Evolutionary conservation across 2,329 filamentous ascomycete species (phyloP), one percentile per base, ranked within the genome.

Genomic region (Didymella segeticola): DNA sequence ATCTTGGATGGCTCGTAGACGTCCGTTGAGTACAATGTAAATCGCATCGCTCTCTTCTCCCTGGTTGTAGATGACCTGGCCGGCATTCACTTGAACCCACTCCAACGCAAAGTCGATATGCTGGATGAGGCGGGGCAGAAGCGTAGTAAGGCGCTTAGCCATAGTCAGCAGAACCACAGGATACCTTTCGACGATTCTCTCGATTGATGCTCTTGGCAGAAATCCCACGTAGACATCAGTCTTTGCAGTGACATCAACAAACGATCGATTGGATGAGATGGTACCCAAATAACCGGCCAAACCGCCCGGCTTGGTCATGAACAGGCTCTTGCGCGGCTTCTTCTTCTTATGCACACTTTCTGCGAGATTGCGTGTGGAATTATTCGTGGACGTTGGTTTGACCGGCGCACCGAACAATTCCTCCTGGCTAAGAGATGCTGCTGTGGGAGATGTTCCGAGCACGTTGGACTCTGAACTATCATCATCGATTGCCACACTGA

Each of bases 151-250:
- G 41, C 95, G 83, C 77, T 99, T 99, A 0, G 95, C 95, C 88
- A 99, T 93, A 0, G 96, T 99, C 38, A 99, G 80, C 9, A 99
- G 79, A 3, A 98, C 89, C 33, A 96, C 90, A 0, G 95, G 95
- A 69, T 97, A 95, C 62, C 86, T 88, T 62, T 99, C 95, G 1
- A 96, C 91, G 39, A 99, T 95, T 60, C 92, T 85, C 70, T 99
- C 95, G 23, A 99, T 82, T 0, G 92, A 90, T 0, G 86, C 83
- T 25, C 92, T 84, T 0, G 95, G 95, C 11, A 99, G 79, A 62
- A 99, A 99, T 1, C 95, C 95, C 12, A 99, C 95, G 67, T 97
- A 98, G 2, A 98, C 95, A 75, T 99, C 95, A 0, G 96, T 99
- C 77, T 98, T 98, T 3, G 95, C 96, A 30, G 93, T 89, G 1